A percentile compares a stretch with the other conserved stretches of the same genome.
Conservation (phyloP, 371 early-diverging fungal species). For the Saksenaea vasiformis region DNA sequence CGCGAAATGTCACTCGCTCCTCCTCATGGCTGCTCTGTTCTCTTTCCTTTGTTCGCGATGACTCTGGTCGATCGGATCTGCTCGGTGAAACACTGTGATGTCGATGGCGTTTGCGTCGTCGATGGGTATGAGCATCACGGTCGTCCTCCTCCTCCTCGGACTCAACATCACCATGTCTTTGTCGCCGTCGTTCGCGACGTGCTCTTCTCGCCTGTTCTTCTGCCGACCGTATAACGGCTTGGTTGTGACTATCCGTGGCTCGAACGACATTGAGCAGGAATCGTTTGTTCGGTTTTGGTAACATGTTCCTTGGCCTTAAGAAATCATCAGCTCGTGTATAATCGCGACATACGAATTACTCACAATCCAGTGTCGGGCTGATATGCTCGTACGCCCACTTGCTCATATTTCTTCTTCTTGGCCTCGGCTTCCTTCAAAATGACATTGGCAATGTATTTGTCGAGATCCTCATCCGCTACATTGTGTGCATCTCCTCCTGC, state of each 20-base stretch:
- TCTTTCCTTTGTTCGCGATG: neutral
- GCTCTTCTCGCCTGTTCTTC: constrained; percentile 45
- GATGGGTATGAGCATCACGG: neutral
- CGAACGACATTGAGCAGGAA: constrained; percentile 72
- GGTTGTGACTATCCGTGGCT: constrained; percentile 73
- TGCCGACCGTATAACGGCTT: constrained; percentile 57
- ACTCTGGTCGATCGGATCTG: neutral
- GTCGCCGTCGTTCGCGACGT: constrained; percentile 10
- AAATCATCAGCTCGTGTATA: constrained; percentile 3
- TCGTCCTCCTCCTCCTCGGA: constrained; percentile 1
- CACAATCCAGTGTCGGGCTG: constrained; percentile 31
- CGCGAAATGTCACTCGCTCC: constrained; percentile 23
- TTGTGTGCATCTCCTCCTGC: constrained; percentile 53
- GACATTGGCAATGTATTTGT: constrained; percentile 71
- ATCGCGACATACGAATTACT: neutral
- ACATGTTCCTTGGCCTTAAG: constrained; percentile 4
- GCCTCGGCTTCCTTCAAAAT: constrained; percentile 63
- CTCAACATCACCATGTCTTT: constrained; percentile 8
- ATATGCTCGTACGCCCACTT: constrained; percentile 56
- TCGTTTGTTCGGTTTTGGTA: constrained; percentile 52
- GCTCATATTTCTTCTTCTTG: constrained; percentile 45
- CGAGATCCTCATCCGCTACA: constrained; percentile 64
- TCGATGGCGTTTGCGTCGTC: constrained; percentile 9
- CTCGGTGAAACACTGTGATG: neutral
- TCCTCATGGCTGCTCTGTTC: neutral